Evolutionary conservation across 2,329 filamentous ascomycete species (phyloP).

Genomic region (Fusarium longipes): DNA sequence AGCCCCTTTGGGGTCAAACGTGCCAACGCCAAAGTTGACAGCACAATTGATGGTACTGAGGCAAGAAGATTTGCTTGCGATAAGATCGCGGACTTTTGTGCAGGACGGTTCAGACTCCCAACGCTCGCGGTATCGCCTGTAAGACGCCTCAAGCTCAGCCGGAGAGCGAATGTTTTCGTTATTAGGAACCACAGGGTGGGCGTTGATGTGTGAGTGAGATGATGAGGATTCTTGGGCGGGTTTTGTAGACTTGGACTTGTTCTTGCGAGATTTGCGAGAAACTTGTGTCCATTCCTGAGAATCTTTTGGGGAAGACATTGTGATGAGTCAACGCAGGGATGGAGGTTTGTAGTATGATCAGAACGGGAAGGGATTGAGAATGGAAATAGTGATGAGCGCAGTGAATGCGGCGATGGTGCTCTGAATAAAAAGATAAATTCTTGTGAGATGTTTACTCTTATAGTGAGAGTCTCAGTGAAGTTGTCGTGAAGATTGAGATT

Average conservation of each 20-base stretch:
- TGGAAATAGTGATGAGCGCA: neutral
- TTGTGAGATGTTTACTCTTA: slow-evolving; percentile 13
- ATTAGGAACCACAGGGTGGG: slow-evolving; percentile 13
- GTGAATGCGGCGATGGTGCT: neutral
- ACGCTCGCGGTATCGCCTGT: slow-evolving; percentile 42
- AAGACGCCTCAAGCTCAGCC: slow-evolving; percentile 48
- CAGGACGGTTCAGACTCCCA: slow-evolving; percentile 47
- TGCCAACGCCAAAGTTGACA: slow-evolving; percentile 66
- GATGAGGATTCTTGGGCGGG: neutral
- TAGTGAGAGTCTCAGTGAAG: slow-evolving; percentile 15
- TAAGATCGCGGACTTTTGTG: slow-evolving; percentile 49
- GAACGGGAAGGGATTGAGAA: neutral
- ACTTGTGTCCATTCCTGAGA: slow-evolving; percentile 45
- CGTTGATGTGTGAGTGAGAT: slow-evolving; percentile 12
- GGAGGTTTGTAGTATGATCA: neutral
- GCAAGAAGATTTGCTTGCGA: slow-evolving; percentile 43
- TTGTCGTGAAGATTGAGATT: slow-evolving; percentile 38
- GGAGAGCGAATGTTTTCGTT: slow-evolving; percentile 36
- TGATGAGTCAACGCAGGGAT: neutral
- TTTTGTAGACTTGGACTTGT: slow-evolving; percentile 1
- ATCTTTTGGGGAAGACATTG: slow-evolving; percentile 30
- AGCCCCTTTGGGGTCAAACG: slow-evolving; percentile 63
- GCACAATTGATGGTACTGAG: slow-evolving; percentile 48
- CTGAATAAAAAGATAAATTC: neutral
- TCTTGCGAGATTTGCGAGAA: slow-evolving; percentile 40